Conservation (phyloP, 768 basidiomycete species). For the Agaricus sinodeliciosus region DNA sequence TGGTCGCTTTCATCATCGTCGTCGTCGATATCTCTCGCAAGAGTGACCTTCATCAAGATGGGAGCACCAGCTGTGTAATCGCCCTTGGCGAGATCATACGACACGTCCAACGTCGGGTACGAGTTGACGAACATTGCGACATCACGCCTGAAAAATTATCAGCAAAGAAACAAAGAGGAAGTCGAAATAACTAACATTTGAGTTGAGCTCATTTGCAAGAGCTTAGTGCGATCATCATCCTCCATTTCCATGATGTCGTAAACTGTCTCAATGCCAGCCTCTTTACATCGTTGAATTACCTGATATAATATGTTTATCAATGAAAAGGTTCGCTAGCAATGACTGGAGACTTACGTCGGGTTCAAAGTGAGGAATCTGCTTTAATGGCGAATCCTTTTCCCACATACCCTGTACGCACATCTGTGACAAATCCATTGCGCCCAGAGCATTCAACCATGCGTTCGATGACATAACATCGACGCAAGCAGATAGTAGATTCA, state of each 20-base stretch:
- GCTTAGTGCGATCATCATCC: constrained; percentile 74
- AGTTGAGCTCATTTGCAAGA: constrained; percentile 77
- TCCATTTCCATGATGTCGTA: constrained; percentile 99
- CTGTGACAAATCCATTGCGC: constrained; percentile 96
- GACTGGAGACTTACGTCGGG: constrained; percentile 49
- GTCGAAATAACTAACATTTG: constrained; percentile 68
- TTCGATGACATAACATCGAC: constrained; percentile 99
- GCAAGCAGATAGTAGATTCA: constrained; percentile 88
- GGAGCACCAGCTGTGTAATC: constrained; percentile 84
- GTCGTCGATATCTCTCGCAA: constrained; percentile 78
- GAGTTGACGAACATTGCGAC: constrained; percentile 96
- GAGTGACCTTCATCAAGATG: constrained; percentile 70
- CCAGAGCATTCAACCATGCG: constrained; percentile 88
- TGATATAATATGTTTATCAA: constrained; percentile 18
- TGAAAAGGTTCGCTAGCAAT: neutral
- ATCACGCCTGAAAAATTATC: constrained; percentile 58
- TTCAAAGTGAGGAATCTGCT: constrained; percentile 96
- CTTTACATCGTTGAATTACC: constrained; percentile 82
- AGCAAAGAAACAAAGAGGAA: constrained; percentile 12
- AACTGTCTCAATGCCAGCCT: constrained; percentile 76
- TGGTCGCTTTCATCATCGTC: constrained; percentile 72
- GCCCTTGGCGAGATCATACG: constrained; percentile 78
- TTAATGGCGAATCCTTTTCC: constrained; percentile 94
- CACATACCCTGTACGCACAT: constrained; percentile 99
- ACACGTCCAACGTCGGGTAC: constrained; percentile 93